These are phyloP conservation scores for Melastoma candidum DNA, from an alignment of 441 rosid genomes.

Conservation along the genomic window DNA sequence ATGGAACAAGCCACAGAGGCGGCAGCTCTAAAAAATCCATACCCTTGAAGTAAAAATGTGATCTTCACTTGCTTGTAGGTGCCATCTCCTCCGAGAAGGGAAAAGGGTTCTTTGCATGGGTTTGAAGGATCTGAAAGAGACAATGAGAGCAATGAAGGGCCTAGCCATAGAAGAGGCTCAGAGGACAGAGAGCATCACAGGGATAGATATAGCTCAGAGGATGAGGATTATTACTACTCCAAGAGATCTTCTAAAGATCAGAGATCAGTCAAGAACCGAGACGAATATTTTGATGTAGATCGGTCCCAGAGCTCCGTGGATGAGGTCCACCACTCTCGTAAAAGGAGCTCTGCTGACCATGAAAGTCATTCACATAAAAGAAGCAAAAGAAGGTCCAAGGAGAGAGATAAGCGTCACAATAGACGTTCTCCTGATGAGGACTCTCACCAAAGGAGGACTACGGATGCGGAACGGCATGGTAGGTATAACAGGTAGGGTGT, in stretches of 20 bases:
- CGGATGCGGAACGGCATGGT: slow-evolving; percentile 7
- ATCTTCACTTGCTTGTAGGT: slow-evolving; percentile 27
- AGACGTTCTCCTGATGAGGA: slow-evolving; percentile 20
- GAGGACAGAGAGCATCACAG: slow-evolving; percentile 9
- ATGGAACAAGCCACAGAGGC: no score
- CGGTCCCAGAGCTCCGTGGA: slow-evolving; percentile 4
- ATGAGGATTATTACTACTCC: neutral
- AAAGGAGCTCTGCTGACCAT: slow-evolving; percentile 13
- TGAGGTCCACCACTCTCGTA: neutral
- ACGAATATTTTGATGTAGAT: slow-evolving; percentile 13
- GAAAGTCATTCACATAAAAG: slow-evolving; percentile 1
- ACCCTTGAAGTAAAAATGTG: no score
- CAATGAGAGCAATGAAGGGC: slow-evolving; percentile 8
- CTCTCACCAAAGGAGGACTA: slow-evolving; percentile 18
- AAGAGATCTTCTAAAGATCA: neutral
- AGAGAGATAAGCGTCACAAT: slow-evolving; percentile 22
- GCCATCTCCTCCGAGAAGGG: slow-evolving; percentile 82
- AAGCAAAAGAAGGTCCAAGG: slow-evolving; percentile 14
- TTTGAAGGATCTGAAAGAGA: slow-evolving; percentile 21
- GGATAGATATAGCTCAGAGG: slow-evolving; percentile 16
- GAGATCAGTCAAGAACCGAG: slow-evolving; percentile 6
- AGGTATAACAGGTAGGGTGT: no score
- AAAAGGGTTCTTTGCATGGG: slow-evolving; percentile 24
- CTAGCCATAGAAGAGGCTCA: neutral
- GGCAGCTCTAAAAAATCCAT: no score